Percentiles rank a stretch among this genome's conserved stretches.
These are phyloP conservation scores for Oleoguttula mirabilis DNA, from an alignment of 495 filamentous ascomycete genomes.

Conservation along the genomic window DNA sequence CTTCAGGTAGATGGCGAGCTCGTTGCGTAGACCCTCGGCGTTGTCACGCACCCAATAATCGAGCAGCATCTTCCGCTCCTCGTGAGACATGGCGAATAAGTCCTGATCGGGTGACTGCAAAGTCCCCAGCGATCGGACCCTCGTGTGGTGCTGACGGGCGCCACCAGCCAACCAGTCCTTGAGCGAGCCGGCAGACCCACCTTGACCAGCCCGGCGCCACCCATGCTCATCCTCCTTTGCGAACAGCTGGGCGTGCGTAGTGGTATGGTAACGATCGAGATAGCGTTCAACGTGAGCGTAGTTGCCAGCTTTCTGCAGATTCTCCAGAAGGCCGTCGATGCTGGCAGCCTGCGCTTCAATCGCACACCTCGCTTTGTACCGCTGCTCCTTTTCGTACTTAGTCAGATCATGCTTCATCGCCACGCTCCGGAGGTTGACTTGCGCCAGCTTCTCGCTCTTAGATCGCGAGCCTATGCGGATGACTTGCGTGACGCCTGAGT, in stretches of 20 bases:
- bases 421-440: slow-evolving; percentile 38
- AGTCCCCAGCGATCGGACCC: slow-evolving; percentile 11
- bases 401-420: slow-evolving; percentile 27
- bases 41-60: slow-evolving; percentile 37
- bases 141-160: neutral
- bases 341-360: slow-evolving; percentile 24
- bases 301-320: slow-evolving; percentile 18
- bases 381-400: slow-evolving; percentile 31
- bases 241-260: slow-evolving; percentile 10
- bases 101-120: slow-evolving; percentile 5
- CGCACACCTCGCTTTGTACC: slow-evolving; percentile 16
- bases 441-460: slow-evolving; percentile 44
- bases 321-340: slow-evolving; percentile 10
- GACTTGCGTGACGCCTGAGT: slow-evolving; percentile 44
- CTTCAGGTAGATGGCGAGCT: slow-evolving; percentile 26
- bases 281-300: slow-evolving; percentile 17
- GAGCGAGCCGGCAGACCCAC: neutral
- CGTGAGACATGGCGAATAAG: slow-evolving; percentile 16
- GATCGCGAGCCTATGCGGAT: slow-evolving; percentile 59
- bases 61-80: slow-evolving; percentile 23
- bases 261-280: slow-evolving; percentile 8
- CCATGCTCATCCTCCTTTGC: slow-evolving; percentile 26
- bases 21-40: slow-evolving; percentile 25
- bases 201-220: slow-evolving; percentile 11
- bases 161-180: slow-evolving; percentile 4